Evolutionary conservation across 1,139 yeast genomes (phyloP), one percentile per base, ranked within the genome.

Genomic region (Wickerhamomyces sp.): DNA sequence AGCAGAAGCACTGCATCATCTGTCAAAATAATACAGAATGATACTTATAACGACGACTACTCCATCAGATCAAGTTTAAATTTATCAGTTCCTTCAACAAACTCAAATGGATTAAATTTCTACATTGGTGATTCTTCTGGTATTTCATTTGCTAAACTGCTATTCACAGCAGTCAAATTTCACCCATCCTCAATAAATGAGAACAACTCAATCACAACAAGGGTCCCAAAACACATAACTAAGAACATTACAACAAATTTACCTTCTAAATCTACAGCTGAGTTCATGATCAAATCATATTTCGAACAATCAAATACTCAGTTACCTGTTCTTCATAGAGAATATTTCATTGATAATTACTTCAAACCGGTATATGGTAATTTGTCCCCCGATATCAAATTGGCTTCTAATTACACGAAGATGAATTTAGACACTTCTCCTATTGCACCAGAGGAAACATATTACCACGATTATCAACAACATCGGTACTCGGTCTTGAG

Each of bases 241-340:
- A 40, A 49, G 46, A 31, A 56, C 49, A 30, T 43, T 16, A 38
- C 54, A 44, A 37, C 48, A 29, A 30, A 48, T 39, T 59, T 89
- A 27, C 96, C 96, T 0, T 74, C 87, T 1, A 85, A 85, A 52
- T 64, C 67, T 18, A 75, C 79, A 16, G 96, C 96, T 0, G 78
- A 83, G 51, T 70, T 71, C 39, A 72, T 85, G 38, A 55, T 88
- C n/a, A 72, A 76, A 36, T 68, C 78, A 3, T 88, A 73, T 59
- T 89, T 89, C 55, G 76, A 86, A 18, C 92, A 84, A 51, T 76
- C 92, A 15, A 88, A 88, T 56, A 68, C 95, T 3, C 96, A 87
- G 58, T 56, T 85, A 29, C 96, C 96, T 0, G 70, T 88, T 5
- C 61, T 89, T 37, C 96, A 89, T 56, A 72, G 96, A 28, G 95